Percentiles rank a stretch among this genome's conserved stretches.
Conservation (phyloP, 495 filamentous ascomycete species). For the Podospora comata region DNA sequence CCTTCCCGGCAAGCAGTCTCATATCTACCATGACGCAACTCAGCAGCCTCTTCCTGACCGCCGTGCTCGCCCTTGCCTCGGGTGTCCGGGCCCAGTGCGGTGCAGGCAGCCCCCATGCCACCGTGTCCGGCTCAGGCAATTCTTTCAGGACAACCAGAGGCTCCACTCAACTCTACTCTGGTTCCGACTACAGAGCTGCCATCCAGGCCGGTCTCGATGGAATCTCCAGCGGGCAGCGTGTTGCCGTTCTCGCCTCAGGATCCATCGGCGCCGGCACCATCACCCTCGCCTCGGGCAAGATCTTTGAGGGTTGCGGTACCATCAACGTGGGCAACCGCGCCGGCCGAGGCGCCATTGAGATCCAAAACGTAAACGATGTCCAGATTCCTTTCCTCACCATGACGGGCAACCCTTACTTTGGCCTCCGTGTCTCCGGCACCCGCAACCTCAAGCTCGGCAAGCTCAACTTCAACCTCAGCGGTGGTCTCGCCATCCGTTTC, state of each 20-base stretch:
- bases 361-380: constrained; percentile 33
- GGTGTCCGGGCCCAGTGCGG: constrained; percentile 39
- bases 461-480: constrained; percentile 45
- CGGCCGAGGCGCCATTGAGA: constrained; percentile 45
- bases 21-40: constrained; percentile 17
- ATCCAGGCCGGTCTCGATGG: constrained; percentile 47
- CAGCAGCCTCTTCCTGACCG: constrained; percentile 19
- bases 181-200: constrained; percentile 44
- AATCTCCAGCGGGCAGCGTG: constrained; percentile 51
- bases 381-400: constrained; percentile 45
- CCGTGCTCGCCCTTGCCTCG: constrained; percentile 31
- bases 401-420: constrained; percentile 49
- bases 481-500: constrained; percentile 47
- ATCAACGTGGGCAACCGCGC: constrained; percentile 41
- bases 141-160: constrained; percentile 38
- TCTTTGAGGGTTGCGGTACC: constrained; percentile 49
- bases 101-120: constrained; percentile 38
- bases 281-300: constrained; percentile 43
- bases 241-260: constrained; percentile 59
- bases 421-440: constrained; percentile 44
- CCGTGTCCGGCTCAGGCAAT: constrained; percentile 38
- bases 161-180: constrained; percentile 35
- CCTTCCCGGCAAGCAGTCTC: background rate
- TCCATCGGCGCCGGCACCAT: constrained; percentile 56
- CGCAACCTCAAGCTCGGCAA: constrained; percentile 38